Conservation (phyloP, 768 basidiomycete genomes). For the Austroboletus festivus region DNA sequence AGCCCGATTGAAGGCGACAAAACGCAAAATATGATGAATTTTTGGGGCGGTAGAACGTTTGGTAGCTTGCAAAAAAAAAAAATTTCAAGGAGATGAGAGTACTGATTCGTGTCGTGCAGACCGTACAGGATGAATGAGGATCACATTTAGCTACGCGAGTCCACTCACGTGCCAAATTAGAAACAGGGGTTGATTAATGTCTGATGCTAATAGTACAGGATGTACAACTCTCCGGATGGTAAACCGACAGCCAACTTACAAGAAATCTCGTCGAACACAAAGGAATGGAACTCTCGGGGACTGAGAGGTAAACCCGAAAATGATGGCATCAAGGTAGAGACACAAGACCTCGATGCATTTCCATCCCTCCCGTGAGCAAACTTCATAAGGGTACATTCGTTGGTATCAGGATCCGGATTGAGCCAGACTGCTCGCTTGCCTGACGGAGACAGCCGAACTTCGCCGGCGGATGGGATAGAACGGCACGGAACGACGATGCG, state of each 20-base stretch:
- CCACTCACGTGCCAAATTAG: constrained; percentile 24
- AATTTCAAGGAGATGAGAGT: neutral
- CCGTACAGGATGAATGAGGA: constrained; percentile 2
- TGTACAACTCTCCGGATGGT: constrained; percentile 51
- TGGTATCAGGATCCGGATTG: constrained; percentile 13
- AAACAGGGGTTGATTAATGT: constrained; percentile 17
- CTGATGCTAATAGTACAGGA: constrained; percentile 34
- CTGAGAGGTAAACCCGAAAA: constrained; percentile 52
- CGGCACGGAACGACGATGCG: constrained; percentile 6
- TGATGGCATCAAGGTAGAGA: constrained; percentile 39
- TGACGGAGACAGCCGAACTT: constrained; percentile 15
- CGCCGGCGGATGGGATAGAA: constrained; percentile 10
- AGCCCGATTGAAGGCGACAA: neutral
- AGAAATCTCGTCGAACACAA: constrained; percentile 56
- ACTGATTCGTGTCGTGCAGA: neutral
- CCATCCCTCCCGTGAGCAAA: constrained; percentile 34
- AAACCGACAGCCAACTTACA: constrained; percentile 51
- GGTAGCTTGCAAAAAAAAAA: neutral
- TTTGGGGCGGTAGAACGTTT: neutral
- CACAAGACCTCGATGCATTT: constrained; percentile 1
- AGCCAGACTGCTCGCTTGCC: constrained; percentile 23
- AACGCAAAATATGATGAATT: neutral
- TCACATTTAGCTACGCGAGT: neutral
- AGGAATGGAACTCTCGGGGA: constrained; percentile 40
- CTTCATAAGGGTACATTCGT: constrained; percentile 49